Conservation (phyloP, 106 monocot species). For the Phalaenopsis aphrodite region DNA sequence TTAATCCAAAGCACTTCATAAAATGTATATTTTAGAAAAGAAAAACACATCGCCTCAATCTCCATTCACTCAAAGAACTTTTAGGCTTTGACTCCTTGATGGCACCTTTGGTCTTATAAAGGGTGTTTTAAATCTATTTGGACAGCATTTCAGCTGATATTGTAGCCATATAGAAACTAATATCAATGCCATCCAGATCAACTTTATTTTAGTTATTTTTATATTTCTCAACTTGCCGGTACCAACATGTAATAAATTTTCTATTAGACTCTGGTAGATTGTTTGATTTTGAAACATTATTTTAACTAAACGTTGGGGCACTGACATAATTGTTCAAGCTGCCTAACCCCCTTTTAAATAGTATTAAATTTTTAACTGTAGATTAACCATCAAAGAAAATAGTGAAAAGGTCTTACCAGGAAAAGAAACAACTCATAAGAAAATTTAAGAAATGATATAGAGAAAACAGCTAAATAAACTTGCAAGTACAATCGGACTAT, state of each 20-base stretch:
- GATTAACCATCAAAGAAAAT: neutral
- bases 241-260: no score
- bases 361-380: neutral
- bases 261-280: neutral
- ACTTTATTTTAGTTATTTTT: neutral
- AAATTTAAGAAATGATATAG: no score
- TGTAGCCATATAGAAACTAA: neutral
- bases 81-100: neutral
- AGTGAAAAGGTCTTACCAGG: neutral
- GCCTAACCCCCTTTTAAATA: neutral
- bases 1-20: neutral
- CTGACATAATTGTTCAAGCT: neutral
- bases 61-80: neutral
- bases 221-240: no score
- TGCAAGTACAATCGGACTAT: no score
- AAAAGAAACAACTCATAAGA: no score
- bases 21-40: neutral
- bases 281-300: neutral
- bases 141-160: neutral
- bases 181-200: neutral
- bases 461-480: no score
- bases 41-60: neutral
- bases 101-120: neutral
- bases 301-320: neutral
- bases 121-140: neutral